phyloP scores from a whole-genome alignment of 768 basidiomycete species.

The Mycena metata region DNA sequence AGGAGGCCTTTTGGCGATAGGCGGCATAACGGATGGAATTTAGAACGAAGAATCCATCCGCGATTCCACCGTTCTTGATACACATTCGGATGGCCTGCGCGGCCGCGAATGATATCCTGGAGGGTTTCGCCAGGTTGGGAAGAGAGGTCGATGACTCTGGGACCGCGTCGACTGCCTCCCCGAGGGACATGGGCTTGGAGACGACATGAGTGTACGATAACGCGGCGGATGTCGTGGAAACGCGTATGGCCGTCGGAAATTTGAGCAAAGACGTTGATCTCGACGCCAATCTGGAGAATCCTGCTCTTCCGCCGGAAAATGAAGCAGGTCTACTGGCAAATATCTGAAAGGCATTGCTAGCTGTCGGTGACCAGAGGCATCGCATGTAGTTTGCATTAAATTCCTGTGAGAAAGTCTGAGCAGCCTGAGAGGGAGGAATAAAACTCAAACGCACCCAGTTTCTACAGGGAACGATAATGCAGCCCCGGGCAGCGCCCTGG shows the following conservation, averaged over 20 bases:
- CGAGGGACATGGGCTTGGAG: conserved; percentile 11
- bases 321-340: conserved; percentile 29
- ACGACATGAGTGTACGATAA: conserved; percentile 23
- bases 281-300: conserved; percentile 18
- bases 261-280: neutral
- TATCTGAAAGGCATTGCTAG: conserved; percentile 56
- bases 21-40: conserved; percentile 67
- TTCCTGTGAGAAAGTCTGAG: conserved; percentile 24
- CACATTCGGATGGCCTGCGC: conserved; percentile 66
- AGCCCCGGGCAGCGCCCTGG: conserved; percentile 24
- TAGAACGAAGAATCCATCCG: conserved; percentile 69
- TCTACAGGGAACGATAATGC: neutral
- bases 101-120: conserved; percentile 49
- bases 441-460: conserved; percentile 34
- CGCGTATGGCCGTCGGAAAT: conserved; percentile 19
- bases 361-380: conserved; percentile 71
- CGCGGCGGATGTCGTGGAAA: conserved; percentile 23
- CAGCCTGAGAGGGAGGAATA: neutral
- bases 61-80: conserved; percentile 55
- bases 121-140: conserved; percentile 29
- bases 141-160: conserved; percentile 26
- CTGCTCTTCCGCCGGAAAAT: conserved; percentile 19
- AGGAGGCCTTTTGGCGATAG: conserved; percentile 38
- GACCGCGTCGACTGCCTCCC: conserved; percentile 26
- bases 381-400: conserved; percentile 79